Conservation (phyloP, 208 protist genomes). For the Trypanosomatidae sp. region DNA sequence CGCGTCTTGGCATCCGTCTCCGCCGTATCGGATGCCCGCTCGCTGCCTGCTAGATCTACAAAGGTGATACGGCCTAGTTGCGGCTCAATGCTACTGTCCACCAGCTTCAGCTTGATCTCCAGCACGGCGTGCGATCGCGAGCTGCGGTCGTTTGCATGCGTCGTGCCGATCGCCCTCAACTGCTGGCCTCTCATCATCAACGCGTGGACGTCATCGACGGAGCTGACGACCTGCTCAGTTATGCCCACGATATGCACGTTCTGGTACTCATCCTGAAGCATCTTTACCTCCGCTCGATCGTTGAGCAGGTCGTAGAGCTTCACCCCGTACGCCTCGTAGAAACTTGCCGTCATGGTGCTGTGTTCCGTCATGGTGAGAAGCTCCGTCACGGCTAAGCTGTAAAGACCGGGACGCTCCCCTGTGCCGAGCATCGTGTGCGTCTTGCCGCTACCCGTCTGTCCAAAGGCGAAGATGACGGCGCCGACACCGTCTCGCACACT, state of each 20-base stretch:
- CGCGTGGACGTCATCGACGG: constrained; percentile 66
- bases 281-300: constrained; percentile 73
- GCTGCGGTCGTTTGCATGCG: constrained; percentile 84
- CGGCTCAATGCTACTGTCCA: constrained; percentile 21
- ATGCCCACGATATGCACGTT: constrained; percentile 94
- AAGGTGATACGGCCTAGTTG: constrained; percentile 94
- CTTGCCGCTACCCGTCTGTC: constrained; percentile 96
- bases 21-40: constrained; percentile 94
- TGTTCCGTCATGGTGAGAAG: constrained; percentile 76
- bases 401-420: constrained; percentile 72
- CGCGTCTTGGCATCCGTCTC: constrained; percentile 88
- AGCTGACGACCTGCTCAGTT: constrained; percentile 66
- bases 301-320: constrained; percentile 96
- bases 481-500: constrained; percentile 58
- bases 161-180: constrained; percentile 78
- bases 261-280: constrained; percentile 92
- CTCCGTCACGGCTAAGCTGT: constrained; percentile 91
- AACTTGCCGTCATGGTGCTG: constrained; percentile 65
- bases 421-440: constrained; percentile 89
- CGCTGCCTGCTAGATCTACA: constrained; percentile 98
- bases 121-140: constrained; percentile 87
- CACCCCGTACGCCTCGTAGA: constrained; percentile 95
- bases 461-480: constrained; percentile 94
- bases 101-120: constrained; percentile 63
- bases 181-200: constrained; percentile 83